Evolutionary conservation across 208 protist species (phyloP), one percentile per base, ranked within the genome.

Genomic region (Wallacemonas sp.): DNA sequence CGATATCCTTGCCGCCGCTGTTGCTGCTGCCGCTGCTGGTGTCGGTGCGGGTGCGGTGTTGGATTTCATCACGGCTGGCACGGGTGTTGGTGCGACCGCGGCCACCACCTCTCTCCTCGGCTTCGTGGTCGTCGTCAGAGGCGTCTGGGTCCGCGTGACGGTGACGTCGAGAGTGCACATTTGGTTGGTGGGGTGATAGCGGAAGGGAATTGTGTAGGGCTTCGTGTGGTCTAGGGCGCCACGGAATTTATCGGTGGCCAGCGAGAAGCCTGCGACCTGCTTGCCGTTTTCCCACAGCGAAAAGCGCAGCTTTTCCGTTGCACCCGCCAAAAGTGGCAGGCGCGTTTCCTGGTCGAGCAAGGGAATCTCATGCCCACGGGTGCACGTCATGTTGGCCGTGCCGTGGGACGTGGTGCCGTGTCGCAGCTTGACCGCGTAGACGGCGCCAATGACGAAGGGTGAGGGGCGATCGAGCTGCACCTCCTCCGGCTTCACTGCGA

Each of bases 181-280:
- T 58, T 93, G 88, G 19, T 83, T 65, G 4, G 87, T 92, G 8
- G 91, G 88, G 61, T 87, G 79, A 65, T 96, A 94, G 39, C 81
- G 79, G 48, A 96, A 96, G 0, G 91, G 91, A 33, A 96, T 90
- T 8, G 84, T 68, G 71, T 93, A 96, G 55, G 87, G 88, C 70
- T 90, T 93, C 72, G 66, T 67, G 61, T 67, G 61, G 0, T 62
- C 80, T 32, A 39, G 30, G 9, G 66, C 38, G 8, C 78, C 61
- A 19, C 65, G 65, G 58, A 96, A 90, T 74, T 96, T 96, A 2
- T 54, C 64, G 11, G 79, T 78, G 44, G 88, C 70, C 38, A 96
- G 68, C 12, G 86, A 90, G 66, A 96, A 96, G 30, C 88, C 83
- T 0, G 82, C 87, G 32, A 96, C 88, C 65, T 94, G 91, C 38